phyloP scores from a whole-genome alignment of 352 stramenopile species.

The Globisporangium splendens region DNA sequence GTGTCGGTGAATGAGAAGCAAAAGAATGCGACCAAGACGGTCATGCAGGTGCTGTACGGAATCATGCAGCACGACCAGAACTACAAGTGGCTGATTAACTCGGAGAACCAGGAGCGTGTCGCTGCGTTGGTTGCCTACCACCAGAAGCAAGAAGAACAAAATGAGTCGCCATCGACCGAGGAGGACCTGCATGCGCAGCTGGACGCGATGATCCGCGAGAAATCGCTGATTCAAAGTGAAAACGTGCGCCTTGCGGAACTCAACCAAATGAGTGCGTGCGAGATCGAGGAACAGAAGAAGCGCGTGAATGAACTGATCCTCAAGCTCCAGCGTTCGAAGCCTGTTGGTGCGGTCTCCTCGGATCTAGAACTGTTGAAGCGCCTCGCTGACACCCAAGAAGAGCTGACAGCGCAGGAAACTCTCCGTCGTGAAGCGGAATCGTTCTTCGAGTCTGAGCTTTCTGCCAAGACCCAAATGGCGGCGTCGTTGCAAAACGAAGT shows the following conservation, averaged over 20 bases:
- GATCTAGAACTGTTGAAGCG: constrained; percentile 30
- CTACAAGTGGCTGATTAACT: constrained; percentile 54
- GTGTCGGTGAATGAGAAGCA: not conserved
- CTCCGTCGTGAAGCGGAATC: constrained; percentile 48
- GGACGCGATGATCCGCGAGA: constrained; percentile 56
- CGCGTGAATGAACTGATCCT: constrained; percentile 3
- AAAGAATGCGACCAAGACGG: constrained; percentile 37
- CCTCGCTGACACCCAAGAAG: constrained; percentile 33
- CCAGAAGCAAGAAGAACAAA: constrained; percentile 25
- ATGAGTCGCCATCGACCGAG: constrained; percentile 14
- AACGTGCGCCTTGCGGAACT: constrained; percentile 38
- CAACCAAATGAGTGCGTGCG: constrained; percentile 28
- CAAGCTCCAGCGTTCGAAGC: constrained; percentile 11
- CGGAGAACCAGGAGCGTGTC: constrained; percentile 40
- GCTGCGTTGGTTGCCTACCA: constrained; percentile 51
- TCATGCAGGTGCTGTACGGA: constrained; percentile 59
- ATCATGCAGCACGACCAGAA: constrained; percentile 60
- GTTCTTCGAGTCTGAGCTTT: constrained; percentile 40
- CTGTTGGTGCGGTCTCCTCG: not conserved
- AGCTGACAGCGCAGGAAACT: constrained; percentile 37
- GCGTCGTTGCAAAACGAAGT: constrained; percentile 37
- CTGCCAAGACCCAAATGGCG: constrained; percentile 31
- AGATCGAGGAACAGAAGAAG: constrained; percentile 31
- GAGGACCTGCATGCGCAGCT: constrained; percentile 57
- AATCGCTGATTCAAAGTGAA: constrained; percentile 55